phyloP scores from a whole-genome alignment of 148 eudicot species.

The Rhododendron kiyosumense region DNA sequence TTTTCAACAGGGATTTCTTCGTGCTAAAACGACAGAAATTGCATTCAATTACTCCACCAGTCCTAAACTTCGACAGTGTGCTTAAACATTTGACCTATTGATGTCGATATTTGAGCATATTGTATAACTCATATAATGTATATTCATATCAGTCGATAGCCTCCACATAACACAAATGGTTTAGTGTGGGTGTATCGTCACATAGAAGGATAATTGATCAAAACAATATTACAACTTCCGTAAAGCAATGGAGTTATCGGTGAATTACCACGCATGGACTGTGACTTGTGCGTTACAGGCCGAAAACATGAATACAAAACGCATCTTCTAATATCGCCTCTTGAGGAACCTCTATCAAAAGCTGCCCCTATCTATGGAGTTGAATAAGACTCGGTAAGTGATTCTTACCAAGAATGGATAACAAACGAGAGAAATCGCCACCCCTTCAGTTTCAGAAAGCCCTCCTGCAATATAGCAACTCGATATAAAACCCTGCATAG shows the following conservation, averaged over 20 bases:
- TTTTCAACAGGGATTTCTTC: background rate
- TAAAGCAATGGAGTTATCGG: too few relatives aligned
- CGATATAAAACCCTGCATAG: background rate
- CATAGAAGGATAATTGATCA: background rate
- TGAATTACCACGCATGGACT: background rate
- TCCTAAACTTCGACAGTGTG: background rate
- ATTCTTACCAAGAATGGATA: too few relatives aligned
- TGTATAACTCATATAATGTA: too few relatives aligned
- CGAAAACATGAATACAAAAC: background rate
- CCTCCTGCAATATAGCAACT: background rate
- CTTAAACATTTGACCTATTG: background rate
- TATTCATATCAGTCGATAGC: too few relatives aligned
- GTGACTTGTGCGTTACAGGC: background rate
- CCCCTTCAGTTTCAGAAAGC: background rate
- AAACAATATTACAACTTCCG: background rate
- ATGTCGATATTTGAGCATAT: too few relatives aligned
- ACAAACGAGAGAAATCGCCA: too few relatives aligned
- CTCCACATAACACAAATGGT: too few relatives aligned
- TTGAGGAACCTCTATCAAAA: background rate
- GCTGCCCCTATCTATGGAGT: background rate
- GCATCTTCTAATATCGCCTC: background rate
- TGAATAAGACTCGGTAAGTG: too few relatives aligned
- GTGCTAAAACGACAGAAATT: background rate
- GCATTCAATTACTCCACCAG: background rate
- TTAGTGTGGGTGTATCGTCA: too few relatives aligned